Evolutionary conservation across 176 grass and related monocot species (phyloP), one percentile per base, ranked within the genome.

Genomic region (Cenchrus purpureus): DNA sequence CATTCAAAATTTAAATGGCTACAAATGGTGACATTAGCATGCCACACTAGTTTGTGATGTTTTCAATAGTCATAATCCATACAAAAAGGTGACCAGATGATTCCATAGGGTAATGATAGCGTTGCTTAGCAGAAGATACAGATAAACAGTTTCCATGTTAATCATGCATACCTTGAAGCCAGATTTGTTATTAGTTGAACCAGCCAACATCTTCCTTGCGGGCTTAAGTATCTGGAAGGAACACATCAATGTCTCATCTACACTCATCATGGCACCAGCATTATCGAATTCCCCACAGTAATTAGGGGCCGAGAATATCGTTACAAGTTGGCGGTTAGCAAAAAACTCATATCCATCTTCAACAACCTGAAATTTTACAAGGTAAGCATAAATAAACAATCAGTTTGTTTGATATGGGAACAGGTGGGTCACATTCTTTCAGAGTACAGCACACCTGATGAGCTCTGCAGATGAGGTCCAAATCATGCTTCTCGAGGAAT

Each of bases 321-420:
- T 94, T 62, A 94, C 89, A 8, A 94, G 89, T 85, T 87, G 89
- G 56, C 84, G 90, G 68, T 83, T 72, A 48, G 89, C 89, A 20
- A 94, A 94, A 79, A 94, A 94, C 68, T 94, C 92, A 46, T 94
- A 94, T 66, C 92, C 92, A 89, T 94, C 92, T 77, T 94, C 92
- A 25, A 94, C 92, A 64, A 94, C 92, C 92, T 94, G 76, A 28
- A 80, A 85, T 61, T 45, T 3, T 68, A 52, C 51, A 86, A 81
- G 31, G 57, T 32, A 57, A 68, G 12, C 67, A 75, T 53, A 67
- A 58, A 10, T 53, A 79, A 83, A 76, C 0, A 19, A 53, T 61
- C 20, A 25, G 55, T 48, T 64, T 20, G n/a, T 22, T 82, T 73
- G 65, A 78, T 53, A 65, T 60, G 11, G 7, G 67, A 74, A 85